These are phyloP conservation scores for Parascedosporium putredinis DNA, from an alignment of 2,329 filamentous ascomycete species.

Conservation along the genomic window DNA sequence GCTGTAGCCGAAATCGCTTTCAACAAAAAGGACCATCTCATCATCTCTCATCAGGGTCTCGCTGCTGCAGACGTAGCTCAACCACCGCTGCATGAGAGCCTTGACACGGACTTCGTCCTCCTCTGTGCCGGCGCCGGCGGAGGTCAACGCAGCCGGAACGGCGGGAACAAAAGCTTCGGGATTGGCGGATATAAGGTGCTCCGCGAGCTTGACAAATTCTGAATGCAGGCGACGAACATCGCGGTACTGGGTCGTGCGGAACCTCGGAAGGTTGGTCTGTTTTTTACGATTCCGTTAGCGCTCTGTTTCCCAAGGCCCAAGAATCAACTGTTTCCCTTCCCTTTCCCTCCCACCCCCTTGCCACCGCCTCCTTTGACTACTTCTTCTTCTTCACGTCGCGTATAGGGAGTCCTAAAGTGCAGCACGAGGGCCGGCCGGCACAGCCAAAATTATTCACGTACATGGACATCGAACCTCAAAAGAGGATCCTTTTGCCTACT, in stretches of 20 bases:
- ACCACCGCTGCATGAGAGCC: constrained; percentile 81
- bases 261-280: constrained; percentile 98
- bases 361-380: background rate
- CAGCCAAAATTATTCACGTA: no score
- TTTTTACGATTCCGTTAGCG: constrained; percentile 17
- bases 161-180: constrained; percentile 90
- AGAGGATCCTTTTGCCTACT: constrained; percentile 94
- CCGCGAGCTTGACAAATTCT: constrained; percentile 91
- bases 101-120: constrained; percentile 91
- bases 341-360: background rate
- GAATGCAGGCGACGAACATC: constrained; percentile 92
- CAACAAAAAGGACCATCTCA: constrained; percentile 96
- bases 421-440: no score
- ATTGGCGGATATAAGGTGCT: constrained; percentile 94
- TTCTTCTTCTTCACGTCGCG: no score
- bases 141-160: constrained; percentile 87
- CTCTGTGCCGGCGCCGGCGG: constrained; percentile 88
- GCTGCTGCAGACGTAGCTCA: constrained; percentile 86
- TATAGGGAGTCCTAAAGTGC: no score
- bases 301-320: no score
- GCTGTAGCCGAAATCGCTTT: constrained; percentile 97
- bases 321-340: background rate
- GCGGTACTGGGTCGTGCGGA: constrained; percentile 94
- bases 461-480: constrained; percentile 90
- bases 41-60: constrained; percentile 91